These are phyloP conservation scores for Calonectria leucothoes DNA, from an alignment of 2,329 filamentous ascomycete genomes.

Conservation along the genomic window DNA sequence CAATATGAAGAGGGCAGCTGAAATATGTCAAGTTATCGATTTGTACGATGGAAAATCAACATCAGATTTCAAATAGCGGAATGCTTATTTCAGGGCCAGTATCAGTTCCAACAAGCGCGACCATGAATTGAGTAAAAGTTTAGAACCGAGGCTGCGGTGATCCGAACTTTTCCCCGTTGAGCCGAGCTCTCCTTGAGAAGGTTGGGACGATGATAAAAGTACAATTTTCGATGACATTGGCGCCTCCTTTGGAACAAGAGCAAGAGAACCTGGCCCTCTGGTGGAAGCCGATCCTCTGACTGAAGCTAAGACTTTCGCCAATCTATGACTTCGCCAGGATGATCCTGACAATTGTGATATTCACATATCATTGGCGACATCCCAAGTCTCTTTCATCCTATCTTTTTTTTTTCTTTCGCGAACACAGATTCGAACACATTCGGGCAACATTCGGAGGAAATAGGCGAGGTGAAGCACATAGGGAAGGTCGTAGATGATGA, in stretches of 20 bases:
- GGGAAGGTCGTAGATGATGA: conserved; percentile 37
- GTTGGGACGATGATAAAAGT: background rate
- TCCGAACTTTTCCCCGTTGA: background rate
- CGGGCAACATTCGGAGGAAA: background rate
- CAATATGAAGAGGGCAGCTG: background rate
- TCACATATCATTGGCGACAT: background rate
- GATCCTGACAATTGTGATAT: background rate
- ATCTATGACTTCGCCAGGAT: background rate
- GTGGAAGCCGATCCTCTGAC: background rate
- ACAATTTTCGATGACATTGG: too few species aligned
- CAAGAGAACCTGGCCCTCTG: background rate
- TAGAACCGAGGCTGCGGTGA: background rate
- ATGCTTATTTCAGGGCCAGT: too few species aligned
- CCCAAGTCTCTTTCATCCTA: background rate
- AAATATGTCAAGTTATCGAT: background rate
- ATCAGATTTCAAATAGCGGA: background rate
- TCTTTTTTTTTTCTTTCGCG: background rate
- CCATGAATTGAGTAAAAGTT: background rate
- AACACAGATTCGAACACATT: conserved; percentile 1
- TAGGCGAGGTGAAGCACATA: conserved; percentile 33
- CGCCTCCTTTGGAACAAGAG: background rate
- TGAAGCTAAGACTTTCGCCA: background rate
- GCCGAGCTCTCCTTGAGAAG: background rate
- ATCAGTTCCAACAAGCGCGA: background rate
- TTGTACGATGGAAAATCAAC: background rate